These are phyloP conservation scores for Magnusiomyces paraingens DNA, from an alignment of 1,139 yeast species.

Conservation along the genomic window DNA sequence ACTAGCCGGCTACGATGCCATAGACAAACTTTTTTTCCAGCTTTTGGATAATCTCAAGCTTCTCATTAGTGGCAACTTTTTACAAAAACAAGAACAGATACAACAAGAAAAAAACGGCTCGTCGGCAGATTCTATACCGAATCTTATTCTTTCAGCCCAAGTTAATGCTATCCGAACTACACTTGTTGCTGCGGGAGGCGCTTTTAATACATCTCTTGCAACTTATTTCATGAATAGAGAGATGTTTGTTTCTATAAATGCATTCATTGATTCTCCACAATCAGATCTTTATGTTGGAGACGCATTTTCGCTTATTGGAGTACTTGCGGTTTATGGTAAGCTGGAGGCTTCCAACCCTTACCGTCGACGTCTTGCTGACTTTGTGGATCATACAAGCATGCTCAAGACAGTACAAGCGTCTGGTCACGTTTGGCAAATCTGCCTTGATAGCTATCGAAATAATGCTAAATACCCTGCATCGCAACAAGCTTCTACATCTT, in stretches of 20 bases:
- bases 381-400: conserved; percentile 36
- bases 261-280: conserved; percentile 26
- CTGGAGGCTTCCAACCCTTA: conserved; percentile 35
- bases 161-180: conserved; percentile 32
- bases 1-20: conserved; percentile 34
- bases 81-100: conserved; percentile 3
- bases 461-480: not conserved
- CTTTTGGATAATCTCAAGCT: conserved; percentile 26
- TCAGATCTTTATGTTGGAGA: conserved; percentile 26
- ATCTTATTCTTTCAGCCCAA: conserved; percentile 19
- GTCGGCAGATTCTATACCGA: too few relatives aligned
- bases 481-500: not conserved
- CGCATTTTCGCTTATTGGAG: conserved; percentile 35
- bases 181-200: conserved; percentile 31
- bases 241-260: conserved; percentile 34
- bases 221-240: conserved; percentile 34
- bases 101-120: too few relatives aligned
- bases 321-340: conserved; percentile 34
- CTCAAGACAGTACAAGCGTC: conserved; percentile 27
- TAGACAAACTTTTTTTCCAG: conserved; percentile 30
- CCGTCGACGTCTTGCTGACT: conserved; percentile 35
- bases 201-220: conserved; percentile 32
- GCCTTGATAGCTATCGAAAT: conserved; percentile 20
- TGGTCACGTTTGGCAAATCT: conserved; percentile 27
- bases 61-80: conserved; percentile 18